These are phyloP conservation scores for Alternaria gaisen DNA, from an alignment of 2,329 filamentous ascomycete species.

Conservation along the genomic window DNA sequence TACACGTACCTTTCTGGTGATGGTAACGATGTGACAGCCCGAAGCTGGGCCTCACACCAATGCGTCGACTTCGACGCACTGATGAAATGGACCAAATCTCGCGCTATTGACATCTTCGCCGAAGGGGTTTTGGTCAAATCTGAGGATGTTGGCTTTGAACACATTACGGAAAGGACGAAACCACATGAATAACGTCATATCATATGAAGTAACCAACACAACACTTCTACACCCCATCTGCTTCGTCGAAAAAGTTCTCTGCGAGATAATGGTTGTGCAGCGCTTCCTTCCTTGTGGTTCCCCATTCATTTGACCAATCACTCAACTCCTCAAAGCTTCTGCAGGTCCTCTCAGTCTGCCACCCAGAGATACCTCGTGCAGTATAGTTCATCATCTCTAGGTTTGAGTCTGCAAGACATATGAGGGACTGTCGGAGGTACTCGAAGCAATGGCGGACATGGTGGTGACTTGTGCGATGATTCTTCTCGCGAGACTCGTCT, in stretches of 20 bases:
- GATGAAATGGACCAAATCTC: background rate
- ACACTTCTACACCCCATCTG: background rate
- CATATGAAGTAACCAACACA: background rate
- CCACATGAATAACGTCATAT: background rate
- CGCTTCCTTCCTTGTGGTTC: background rate
- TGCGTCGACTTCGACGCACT: background rate
- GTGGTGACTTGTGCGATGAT: background rate
- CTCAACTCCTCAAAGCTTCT: background rate
- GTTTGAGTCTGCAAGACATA: background rate
- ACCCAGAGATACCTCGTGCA: background rate
- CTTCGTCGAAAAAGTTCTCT: background rate
- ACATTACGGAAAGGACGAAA: background rate
- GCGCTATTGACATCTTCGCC: background rate
- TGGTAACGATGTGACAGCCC: background rate
- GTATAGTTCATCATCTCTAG: constrained; percentile 5
- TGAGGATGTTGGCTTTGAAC: background rate
- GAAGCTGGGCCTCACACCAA: background rate
- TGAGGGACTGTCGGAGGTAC: background rate
- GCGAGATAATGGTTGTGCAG: background rate
- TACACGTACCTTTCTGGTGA: constrained; percentile 1
- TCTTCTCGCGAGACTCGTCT: background rate
- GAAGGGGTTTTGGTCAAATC: background rate
- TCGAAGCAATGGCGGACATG: background rate
- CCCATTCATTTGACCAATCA: background rate
- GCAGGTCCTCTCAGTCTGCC: background rate